Evolutionary conservation across 768 basidiomycete genomes (phyloP).

Genomic region (Macrolepiota fuliginosa): DNA sequence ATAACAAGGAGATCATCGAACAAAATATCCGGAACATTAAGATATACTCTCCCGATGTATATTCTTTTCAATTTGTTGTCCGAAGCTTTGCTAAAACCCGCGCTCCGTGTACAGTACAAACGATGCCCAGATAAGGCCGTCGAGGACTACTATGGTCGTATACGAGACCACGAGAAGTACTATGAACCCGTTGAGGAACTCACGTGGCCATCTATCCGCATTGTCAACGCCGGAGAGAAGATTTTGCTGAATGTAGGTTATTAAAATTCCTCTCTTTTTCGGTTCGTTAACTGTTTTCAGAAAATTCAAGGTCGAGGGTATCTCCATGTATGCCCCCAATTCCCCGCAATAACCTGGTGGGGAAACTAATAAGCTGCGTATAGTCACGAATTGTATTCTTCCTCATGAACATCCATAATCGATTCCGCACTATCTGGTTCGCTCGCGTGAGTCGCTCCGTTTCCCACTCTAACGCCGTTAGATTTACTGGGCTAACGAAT

Average conservation of each 20-base stretch:
- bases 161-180: slow-evolving; percentile 78
- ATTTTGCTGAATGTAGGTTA: slow-evolving; percentile 85
- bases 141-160: slow-evolving; percentile 88
- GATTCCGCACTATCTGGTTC: slow-evolving; percentile 92
- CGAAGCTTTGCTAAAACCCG: slow-evolving; percentile 9
- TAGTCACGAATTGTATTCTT: slow-evolving; percentile 97
- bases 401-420: slow-evolving; percentile 98
- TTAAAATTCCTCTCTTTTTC: background rate
- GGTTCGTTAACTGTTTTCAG: slow-evolving; percentile 30
- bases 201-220: slow-evolving; percentile 91
- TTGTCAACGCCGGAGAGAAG: slow-evolving; percentile 95
- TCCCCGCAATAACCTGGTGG: background rate
- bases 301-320: slow-evolving; percentile 90
- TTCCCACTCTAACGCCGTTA: background rate
- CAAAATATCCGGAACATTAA: slow-evolving; percentile 95
- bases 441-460: slow-evolving; percentile 64
- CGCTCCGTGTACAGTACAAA: slow-evolving; percentile 59
- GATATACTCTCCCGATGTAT: slow-evolving; percentile 95
- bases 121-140: slow-evolving; percentile 90
- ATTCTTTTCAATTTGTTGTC: slow-evolving; percentile 25
- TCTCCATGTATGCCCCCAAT: slow-evolving; percentile 54
- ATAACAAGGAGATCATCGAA: slow-evolving; percentile 90
- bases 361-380: background rate
- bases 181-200: slow-evolving; percentile 93
- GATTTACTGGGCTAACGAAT: background rate